phyloP scores from a whole-genome alignment of 1,139 yeast species.

The Suhomyces terraborum region DNA sequence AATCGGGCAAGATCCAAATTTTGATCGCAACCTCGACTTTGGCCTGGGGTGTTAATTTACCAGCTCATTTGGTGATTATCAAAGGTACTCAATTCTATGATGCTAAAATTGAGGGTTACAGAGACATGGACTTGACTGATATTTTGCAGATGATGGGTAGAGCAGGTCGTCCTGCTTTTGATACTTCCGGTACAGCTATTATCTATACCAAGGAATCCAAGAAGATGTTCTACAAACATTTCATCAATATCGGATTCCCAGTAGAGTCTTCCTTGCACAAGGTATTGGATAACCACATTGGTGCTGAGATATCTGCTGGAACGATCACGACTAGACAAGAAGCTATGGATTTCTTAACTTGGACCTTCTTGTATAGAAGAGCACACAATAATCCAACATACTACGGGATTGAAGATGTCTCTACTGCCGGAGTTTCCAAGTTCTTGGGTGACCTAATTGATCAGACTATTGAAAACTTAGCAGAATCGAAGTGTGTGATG shows the following conservation, averaged over 20 bases:
- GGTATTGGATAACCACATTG: constrained; percentile 90
- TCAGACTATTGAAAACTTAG: constrained; percentile 63
- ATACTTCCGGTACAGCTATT: constrained; percentile 92
- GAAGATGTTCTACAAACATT: constrained; percentile 90
- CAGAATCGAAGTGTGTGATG: constrained; percentile 71
- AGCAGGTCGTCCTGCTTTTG: constrained; percentile 97
- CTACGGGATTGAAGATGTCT: constrained; percentile 78
- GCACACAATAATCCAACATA: constrained; percentile 95
- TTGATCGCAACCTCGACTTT: constrained; percentile 92
- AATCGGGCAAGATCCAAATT: constrained; percentile 82
- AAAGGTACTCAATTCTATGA: constrained; percentile 93
- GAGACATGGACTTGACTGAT: constrained; percentile 92
- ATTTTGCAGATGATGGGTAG: constrained; percentile 89
- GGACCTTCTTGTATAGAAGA: constrained; percentile 93
- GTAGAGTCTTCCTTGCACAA: constrained; percentile 95
- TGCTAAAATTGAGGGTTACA: constrained; percentile 75
- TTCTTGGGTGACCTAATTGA: constrained; percentile 79
- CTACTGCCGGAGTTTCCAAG: constrained; percentile 64
- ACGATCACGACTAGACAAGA: constrained; percentile 81
- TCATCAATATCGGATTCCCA: constrained; percentile 93
- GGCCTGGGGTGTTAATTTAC: constrained; percentile 97
- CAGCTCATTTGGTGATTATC: constrained; percentile 90
- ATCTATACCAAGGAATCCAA: constrained; percentile 92
- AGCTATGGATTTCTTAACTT: constrained; percentile 88
- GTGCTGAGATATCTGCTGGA: constrained; percentile 93